Base-by-base conservation (phyloP, 257 asterid genomes). In the Ligustrum vulgare region DNA sequence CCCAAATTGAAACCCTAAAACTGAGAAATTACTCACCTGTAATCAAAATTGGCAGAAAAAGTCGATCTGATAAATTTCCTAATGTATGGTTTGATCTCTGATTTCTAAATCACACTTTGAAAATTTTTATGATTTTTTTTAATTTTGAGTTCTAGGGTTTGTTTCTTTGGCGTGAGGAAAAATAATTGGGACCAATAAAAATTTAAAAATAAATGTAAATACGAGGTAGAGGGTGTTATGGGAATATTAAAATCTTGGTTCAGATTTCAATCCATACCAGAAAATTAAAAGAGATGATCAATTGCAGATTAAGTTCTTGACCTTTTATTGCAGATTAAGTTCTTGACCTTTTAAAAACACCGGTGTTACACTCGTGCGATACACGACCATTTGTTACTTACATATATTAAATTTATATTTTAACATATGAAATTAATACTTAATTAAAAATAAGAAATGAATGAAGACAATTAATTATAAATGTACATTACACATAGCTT, bases 71-170 rank as follows among this genome's bases (percentile, higher is more conserved):
- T 69, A 25, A 80, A 72, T 74, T 41, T 65, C 7, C 35, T 31
- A 69, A 73, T 81, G 58, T 81, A 76, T 77, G 65, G 56, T 28
- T 77, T 75, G 85, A 84, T 84, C 80, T 51, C 69, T 72, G 75
- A 71, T 69, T 64, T 78, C 39, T 39, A 62, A 33, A 77, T 60
- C 84, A 79, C 54, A 77, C n/a, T 68, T 68, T 34, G 4, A 32
- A 82, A 77, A 86, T 75, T 78, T 79, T 67, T 28, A 28, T 28
- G 31, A 28, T 0, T 0, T 28, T 28, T 28, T 28, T 28, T 28
- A 77, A 77, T 63, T 80, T 84, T 72, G 25, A 74, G 79, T 73
- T 73, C 83, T 89, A 86, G 92, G 94, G 89, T 86, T 91, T 89
- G 85, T 72, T 41, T 36, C 77, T 75, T 64, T 77, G 77, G 85